Base-by-base conservation (phyloP, 2,329 filamentous ascomycete genomes). In the Helminthosporium solani region DNA sequence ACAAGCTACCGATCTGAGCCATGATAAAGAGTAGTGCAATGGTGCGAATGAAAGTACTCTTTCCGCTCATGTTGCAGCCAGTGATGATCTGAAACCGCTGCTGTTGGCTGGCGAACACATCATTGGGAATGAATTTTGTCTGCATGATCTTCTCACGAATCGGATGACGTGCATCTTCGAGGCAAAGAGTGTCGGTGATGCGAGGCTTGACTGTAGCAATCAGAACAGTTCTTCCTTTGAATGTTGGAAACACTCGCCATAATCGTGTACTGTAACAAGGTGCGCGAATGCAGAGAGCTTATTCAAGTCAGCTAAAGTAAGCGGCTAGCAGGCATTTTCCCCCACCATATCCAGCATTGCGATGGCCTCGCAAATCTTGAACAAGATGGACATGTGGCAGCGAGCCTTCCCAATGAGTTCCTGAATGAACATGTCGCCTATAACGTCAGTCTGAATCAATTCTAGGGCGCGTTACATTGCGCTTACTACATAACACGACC, bases 1-100 rank as follows among this genome's bases (percentile, higher is more conserved):
- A 67, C 66, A 95, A 97, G 58, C 84, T 88, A 2, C 91, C 92
- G 41, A 96, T 84, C 61, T 99, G 94, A 0, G 90, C 90, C 90
- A 99, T 96, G 47, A 99, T 84, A 35, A 87, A 83, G 63, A 95
- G 82, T 25, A 99, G 74, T 0, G 92, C 88, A 19, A 95, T 77
- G 1, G 87, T 86, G 40, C 90, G 84, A 52, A 97, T 96, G 62
- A 96, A 97, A 0, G 91, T 99, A 53, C 88, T 95, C 68, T 97
- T 99, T 1, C 67, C 94, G 58, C 90, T 95, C 94, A 99, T 99
- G 60, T 99, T 99, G 67, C 89, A 95, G 3, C 94, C 92, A 0
- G 92, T 97, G 52, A 99, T 85, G 50, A 97, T 87, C 55, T 97
- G 91, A 60, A 96, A 95, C 1, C 91, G 83, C 28, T 84, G 84